phyloP scores from a whole-genome alignment of 805 yeast genomes.

The Komagataella pastoris region DNA sequence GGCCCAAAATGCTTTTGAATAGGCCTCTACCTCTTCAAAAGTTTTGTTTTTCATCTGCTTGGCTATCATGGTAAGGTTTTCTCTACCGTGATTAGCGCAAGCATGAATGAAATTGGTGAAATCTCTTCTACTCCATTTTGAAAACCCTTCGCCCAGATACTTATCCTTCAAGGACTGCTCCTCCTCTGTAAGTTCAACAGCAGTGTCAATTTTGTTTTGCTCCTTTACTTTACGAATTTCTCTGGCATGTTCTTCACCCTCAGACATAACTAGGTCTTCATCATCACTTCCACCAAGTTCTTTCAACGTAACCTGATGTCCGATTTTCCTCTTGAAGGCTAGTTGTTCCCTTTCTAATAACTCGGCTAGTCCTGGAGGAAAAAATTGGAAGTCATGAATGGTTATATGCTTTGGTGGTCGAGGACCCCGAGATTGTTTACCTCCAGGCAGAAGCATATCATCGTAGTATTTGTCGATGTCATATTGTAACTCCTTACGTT shows the following conservation, averaged over 20 bases:
- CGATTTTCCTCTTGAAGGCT: slow-evolving; percentile 55
- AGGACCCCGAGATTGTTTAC: slow-evolving; percentile 48
- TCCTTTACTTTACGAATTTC: slow-evolving; percentile 36
- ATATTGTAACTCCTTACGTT: slow-evolving; percentile 63
- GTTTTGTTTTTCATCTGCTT: slow-evolving; percentile 75
- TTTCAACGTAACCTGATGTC: slow-evolving; percentile 49
- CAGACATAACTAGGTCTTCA: slow-evolving; percentile 24
- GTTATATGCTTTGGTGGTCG: slow-evolving; percentile 76
- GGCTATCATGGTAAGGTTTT: slow-evolving; percentile 57
- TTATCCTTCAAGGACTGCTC: slow-evolving; percentile 54
- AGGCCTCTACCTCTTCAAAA: slow-evolving; percentile 63
- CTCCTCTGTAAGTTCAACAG: slow-evolving; percentile 74
- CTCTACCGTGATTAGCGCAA: slow-evolving; percentile 71
- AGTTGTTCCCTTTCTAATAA: slow-evolving; percentile 73
- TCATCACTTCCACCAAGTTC: slow-evolving; percentile 10
- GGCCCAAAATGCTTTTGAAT: slow-evolving; percentile 73
- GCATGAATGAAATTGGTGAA: slow-evolving; percentile 69
- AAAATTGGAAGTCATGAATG: slow-evolving; percentile 85
- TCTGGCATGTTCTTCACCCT: slow-evolving; percentile 18
- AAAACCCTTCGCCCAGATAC: slow-evolving; percentile 52
- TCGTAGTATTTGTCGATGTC: slow-evolving; percentile 27
- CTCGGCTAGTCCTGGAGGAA: slow-evolving; percentile 61
- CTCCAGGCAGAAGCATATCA: slow-evolving; percentile 66
- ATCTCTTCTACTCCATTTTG: slow-evolving; percentile 80
- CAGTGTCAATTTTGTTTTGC: slow-evolving; percentile 60